Conservation (phyloP, 2,329 filamentous ascomycete species). For the Blastomyces percursus region DNA sequence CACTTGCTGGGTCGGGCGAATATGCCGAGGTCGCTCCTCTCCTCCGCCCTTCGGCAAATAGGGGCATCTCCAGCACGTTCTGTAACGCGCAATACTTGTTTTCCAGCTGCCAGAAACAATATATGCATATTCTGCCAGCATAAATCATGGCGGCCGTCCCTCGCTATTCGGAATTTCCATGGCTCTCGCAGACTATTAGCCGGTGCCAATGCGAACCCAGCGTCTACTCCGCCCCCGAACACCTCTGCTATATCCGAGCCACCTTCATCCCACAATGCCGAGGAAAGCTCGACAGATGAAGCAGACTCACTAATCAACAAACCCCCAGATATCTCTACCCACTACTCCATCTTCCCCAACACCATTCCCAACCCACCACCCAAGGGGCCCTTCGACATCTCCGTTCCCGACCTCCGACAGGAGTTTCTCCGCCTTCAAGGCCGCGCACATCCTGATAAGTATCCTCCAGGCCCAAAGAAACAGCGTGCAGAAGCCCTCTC, state of each 20-base stretch:
- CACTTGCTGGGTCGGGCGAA: not conserved
- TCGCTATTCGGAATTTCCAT: not conserved
- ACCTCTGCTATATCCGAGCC: conserved; percentile 2
- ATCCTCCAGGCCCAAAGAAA: conserved; percentile 37
- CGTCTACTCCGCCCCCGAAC: conserved; percentile 5
- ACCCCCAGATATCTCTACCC: conserved; percentile 41
- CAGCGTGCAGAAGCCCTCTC: conserved; percentile 64
- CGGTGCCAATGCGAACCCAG: not conserved
- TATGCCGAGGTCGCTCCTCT: not conserved
- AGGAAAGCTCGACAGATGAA: not conserved
- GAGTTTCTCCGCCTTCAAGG: conserved; percentile 81
- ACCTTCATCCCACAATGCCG: not conserved
- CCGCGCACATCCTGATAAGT: conserved; percentile 41
- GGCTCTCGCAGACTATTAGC: not conserved
- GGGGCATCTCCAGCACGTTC: not conserved
- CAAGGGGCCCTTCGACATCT: conserved; percentile 60
- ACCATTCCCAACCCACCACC: conserved; percentile 72
- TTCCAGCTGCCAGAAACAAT: not conserved
- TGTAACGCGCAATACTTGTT: not conserved
- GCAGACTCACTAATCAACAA: conserved; percentile 7
- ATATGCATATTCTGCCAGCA: conserved; percentile 6
- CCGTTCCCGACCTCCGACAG: conserved; percentile 57
- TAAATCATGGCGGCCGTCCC: not conserved
- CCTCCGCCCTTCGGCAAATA: not conserved
- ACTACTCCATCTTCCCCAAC: conserved; percentile 81